phyloP scores from a whole-genome alignment of 306 rosid genomes.

The Sphenostylis stenocarpa region DNA sequence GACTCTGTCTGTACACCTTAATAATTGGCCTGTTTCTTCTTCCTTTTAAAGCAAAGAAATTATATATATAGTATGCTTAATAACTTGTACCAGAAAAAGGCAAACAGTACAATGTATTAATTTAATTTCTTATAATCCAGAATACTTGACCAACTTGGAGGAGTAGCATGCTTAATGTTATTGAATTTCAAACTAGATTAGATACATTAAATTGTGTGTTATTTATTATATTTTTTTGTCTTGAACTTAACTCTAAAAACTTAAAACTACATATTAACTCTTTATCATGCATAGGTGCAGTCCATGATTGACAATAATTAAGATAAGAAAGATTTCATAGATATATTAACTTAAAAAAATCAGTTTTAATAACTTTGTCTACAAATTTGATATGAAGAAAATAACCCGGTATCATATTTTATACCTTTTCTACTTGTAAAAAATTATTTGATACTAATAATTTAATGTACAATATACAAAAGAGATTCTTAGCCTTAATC shows the following conservation, averaged over 20 bases:
- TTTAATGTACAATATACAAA: neutral
- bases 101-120: constrained; percentile 18
- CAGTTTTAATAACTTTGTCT: neutral
- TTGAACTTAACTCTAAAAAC: neutral
- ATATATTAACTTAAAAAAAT: neutral
- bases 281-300: neutral
- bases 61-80: neutral
- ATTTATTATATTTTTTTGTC: neutral
- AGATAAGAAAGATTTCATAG: neutral
- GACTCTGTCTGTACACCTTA: constrained; percentile 13
- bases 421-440: neutral
- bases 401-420: neutral
- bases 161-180: constrained; percentile 1
- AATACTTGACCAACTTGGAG: neutral
- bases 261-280: neutral
- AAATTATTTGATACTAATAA: neutral
- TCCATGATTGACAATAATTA: neutral
- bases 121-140: neutral
- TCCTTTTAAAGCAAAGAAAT: constrained; percentile 1
- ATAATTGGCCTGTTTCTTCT: constrained; percentile 29
- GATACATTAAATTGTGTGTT: neutral
- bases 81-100: constrained; percentile 16
- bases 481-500: neutral
- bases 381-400: neutral
- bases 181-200: constrained; percentile 7